phyloP scores from a whole-genome alignment of 495 filamentous ascomycete genomes.

The Neurospora tetraspora region DNA sequence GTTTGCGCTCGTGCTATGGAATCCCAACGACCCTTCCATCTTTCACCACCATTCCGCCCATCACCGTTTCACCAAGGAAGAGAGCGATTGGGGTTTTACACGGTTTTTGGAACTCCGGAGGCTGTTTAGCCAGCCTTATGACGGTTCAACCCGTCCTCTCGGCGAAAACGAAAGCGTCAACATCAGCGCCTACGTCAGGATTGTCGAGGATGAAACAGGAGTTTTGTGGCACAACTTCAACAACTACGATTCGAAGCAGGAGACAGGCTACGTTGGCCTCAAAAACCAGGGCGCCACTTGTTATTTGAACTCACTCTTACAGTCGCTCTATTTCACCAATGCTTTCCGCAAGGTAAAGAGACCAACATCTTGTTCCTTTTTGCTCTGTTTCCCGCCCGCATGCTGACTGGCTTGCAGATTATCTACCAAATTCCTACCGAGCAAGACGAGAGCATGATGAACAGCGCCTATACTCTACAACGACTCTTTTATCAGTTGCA shows the following conservation, averaged over 20 bases:
- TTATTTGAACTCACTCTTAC: conserved; percentile 94
- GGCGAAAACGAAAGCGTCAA: conserved; percentile 81
- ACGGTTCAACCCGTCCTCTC: conserved; percentile 55
- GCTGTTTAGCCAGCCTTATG: conserved; percentile 64
- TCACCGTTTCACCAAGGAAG: conserved; percentile 88
- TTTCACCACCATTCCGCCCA: conserved; percentile 59
- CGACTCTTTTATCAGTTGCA: conserved; percentile 91
- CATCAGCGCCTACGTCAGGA: conserved; percentile 84
- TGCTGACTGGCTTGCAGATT: conserved; percentile 45
- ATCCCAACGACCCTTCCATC: conserved; percentile 76
- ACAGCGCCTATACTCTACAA: conserved; percentile 91
- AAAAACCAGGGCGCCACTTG: conserved; percentile 98
- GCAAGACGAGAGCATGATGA: conserved; percentile 63
- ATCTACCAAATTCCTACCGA: conserved; percentile 94
- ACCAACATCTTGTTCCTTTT: neutral
- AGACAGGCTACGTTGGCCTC: conserved; percentile 92
- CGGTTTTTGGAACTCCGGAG: conserved; percentile 76
- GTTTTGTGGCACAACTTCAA: conserved; percentile 99
- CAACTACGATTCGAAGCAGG: conserved; percentile 98
- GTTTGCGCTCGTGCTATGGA: conserved; percentile 89
- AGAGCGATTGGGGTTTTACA: conserved; percentile 99
- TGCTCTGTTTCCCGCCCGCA: neutral
- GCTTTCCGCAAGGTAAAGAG: conserved; percentile 76
- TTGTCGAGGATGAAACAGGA: conserved; percentile 94
- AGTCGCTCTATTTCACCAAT: conserved; percentile 96